These are phyloP conservation scores for Paraphoma sp. DNA, from an alignment of 2,329 filamentous ascomycete genomes.

Conservation along the genomic window DNA sequence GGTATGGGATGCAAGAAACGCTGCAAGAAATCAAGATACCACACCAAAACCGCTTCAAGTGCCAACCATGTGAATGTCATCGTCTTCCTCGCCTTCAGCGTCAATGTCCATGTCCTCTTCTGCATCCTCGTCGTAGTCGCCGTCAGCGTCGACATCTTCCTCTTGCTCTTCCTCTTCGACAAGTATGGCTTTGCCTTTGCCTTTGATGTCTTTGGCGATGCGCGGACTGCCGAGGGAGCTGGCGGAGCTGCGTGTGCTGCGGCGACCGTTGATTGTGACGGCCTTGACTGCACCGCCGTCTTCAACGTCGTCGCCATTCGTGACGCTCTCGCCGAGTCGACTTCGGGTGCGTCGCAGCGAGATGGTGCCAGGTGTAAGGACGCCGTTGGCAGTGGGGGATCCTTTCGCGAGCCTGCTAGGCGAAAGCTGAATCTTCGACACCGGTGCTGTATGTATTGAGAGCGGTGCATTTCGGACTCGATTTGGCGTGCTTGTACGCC, in stretches of 20 bases:
- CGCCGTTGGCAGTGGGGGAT: constrained; percentile 40
- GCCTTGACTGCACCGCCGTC: constrained; percentile 41
- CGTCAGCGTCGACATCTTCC: constrained; percentile 37
- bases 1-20: background rate
- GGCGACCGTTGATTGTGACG: constrained; percentile 27
- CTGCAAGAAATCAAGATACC: background rate
- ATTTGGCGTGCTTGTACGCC: constrained; percentile 46
- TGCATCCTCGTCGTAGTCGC: constrained; percentile 33
- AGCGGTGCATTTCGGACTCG: constrained; percentile 31
- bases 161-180: constrained; percentile 42
- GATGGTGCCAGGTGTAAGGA: constrained; percentile 36
- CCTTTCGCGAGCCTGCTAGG: constrained; percentile 37
- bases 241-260: constrained; percentile 39
- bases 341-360: constrained; percentile 51
- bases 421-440: constrained; percentile 40
- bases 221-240: constrained; percentile 37
- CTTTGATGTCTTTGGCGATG: constrained; percentile 26
- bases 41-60: constrained; percentile 11
- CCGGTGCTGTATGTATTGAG: constrained; percentile 38
- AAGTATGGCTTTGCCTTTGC: constrained; percentile 31
- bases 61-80: constrained; percentile 38
- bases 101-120: constrained; percentile 33
- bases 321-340: constrained; percentile 50
- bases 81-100: constrained; percentile 29
- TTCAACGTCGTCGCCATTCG: constrained; percentile 42